Percentiles rank a stretch among this genome's conserved stretches.
Evolutionary conservation across 1,284 basidiomycete genomes (phyloP).

Genomic region (Cutaneotrichosporon cutaneum): DNA sequence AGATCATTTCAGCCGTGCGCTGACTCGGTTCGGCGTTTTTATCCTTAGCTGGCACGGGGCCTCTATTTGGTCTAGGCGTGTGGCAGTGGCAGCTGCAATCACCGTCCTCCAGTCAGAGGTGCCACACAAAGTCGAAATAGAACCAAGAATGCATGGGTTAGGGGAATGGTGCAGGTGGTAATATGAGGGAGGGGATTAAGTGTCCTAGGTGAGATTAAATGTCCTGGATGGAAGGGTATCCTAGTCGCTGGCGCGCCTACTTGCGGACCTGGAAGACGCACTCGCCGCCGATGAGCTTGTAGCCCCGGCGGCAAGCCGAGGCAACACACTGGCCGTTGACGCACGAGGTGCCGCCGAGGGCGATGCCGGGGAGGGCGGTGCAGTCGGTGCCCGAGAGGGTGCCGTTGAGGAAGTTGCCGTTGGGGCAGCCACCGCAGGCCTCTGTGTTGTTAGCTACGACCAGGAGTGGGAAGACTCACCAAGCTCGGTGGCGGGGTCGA

Average conservation of each 20-base stretch:
- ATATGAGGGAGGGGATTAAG: too few species aligned
- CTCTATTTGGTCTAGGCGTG: too few species aligned
- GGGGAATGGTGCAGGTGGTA: too few species aligned
- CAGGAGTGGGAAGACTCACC: slow-evolving; percentile 1
- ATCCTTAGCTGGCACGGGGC: too few species aligned
- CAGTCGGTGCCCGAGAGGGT: slow-evolving; percentile 21
- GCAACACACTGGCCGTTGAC: slow-evolving; percentile 17
- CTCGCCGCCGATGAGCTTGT: slow-evolving; percentile 8
- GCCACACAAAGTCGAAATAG: too few species aligned
- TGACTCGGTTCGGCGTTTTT: too few species aligned
- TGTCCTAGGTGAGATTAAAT: neutral
- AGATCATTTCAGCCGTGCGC: too few species aligned
- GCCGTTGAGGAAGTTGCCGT: slow-evolving; percentile 6
- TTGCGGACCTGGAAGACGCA: slow-evolving; percentile 12
- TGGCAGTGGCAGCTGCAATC: too few species aligned
- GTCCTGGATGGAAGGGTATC: neutral
- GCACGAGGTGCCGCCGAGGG: slow-evolving; percentile 23
- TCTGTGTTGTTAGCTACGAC: slow-evolving; percentile 13
- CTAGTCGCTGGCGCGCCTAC: neutral
- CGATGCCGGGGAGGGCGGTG: slow-evolving; percentile 15
- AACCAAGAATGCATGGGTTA: too few species aligned
- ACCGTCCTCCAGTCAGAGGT: too few species aligned
- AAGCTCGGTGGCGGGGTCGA: slow-evolving; percentile 16
- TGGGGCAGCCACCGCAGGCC: slow-evolving; percentile 22
- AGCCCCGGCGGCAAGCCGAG: slow-evolving; percentile 15